Evolutionary conservation across 192 early-diverging fungal species (phyloP), one percentile per base, ranked within the genome.

Genomic region (Podila clonocystis): DNA sequence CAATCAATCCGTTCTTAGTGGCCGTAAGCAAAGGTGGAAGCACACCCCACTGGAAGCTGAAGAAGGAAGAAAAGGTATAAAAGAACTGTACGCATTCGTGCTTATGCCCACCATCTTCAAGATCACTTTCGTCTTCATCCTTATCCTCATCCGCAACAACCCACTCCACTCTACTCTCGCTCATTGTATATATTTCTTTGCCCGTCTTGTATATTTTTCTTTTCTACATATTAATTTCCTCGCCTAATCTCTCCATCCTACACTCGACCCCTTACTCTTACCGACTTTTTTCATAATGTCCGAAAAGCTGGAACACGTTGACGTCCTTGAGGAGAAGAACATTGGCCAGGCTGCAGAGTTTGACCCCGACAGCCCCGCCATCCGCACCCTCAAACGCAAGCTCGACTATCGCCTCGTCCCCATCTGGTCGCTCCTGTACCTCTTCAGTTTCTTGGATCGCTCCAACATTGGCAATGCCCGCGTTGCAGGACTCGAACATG

Each of bases 401-500:
- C 82, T 91, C 52, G 90, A 91, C 62, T 50, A 83, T 22, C 88
- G 90, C 26, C 82, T 91, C 36, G 75, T 91, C 19, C 90, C 91
- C 5, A 86, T 90, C 59, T 83, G 90, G 19, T 75, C 84, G 41
- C 58, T 92, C 15, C 84, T 91, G 20, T 92, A 92, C 50, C 83
- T 91, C 41, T 88, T 89, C 38, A 86, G 83, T 41, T 82, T 86
- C 62, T 75, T 92, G 19, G 91, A 92, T 62, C 86, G 91, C 15
- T 87, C 85, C 34, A 92, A 92, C 67, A 91, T 91, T 41, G 85
- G 86, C 62, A 89, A 89, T 67, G 87, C 87, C 22, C 84, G 86
- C 38, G 58, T 89, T 20, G 72, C 85, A 11, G 73, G 75, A 22
- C 19, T 89, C 12, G 75, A 74, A 38, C 34, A 55, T 2, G 83